phyloP scores from a whole-genome alignment of 768 basidiomycete species.

The Boletellus emodensis region DNA sequence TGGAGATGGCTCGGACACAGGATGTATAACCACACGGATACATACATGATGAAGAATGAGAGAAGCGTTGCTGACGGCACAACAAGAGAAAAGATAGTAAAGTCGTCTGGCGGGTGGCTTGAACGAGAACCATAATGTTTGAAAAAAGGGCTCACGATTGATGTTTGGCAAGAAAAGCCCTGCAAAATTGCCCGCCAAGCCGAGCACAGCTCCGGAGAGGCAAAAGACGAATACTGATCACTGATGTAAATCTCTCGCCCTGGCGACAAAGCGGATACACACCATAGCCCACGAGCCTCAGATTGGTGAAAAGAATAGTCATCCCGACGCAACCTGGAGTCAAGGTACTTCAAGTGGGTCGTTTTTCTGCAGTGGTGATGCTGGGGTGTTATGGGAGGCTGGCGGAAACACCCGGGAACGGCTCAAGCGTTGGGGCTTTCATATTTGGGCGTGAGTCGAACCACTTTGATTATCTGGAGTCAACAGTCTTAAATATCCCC shows the following conservation, averaged over 20 bases:
- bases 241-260: constrained; percentile 21
- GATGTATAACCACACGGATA: background rate
- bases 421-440: constrained; percentile 5
- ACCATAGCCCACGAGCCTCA: constrained; percentile 52
- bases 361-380: constrained; percentile 7
- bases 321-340: constrained; percentile 28
- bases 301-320: constrained; percentile 59
- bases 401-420: constrained; percentile 15
- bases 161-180: constrained; percentile 60
- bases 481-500: background rate
- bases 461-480: background rate
- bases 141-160: constrained; percentile 46
- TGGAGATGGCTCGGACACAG: constrained; percentile 25
- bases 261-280: constrained; percentile 20
- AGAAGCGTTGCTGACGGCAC: constrained; percentile 66
- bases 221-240: constrained; percentile 35
- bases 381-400: constrained; percentile 3
- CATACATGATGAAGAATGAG: constrained; percentile 53
- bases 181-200: constrained; percentile 65
- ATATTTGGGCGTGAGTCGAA: constrained; percentile 13
- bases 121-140: background rate
- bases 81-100: constrained; percentile 64
- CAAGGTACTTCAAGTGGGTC: constrained; percentile 1
- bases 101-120: constrained; percentile 49
- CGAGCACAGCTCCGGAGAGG: constrained; percentile 53